Percentiles rank a stretch among this genome's conserved stretches.
Evolutionary conservation across 2,329 filamentous ascomycete genomes (phyloP).

Genomic region (Bipolaris oryzae): DNA sequence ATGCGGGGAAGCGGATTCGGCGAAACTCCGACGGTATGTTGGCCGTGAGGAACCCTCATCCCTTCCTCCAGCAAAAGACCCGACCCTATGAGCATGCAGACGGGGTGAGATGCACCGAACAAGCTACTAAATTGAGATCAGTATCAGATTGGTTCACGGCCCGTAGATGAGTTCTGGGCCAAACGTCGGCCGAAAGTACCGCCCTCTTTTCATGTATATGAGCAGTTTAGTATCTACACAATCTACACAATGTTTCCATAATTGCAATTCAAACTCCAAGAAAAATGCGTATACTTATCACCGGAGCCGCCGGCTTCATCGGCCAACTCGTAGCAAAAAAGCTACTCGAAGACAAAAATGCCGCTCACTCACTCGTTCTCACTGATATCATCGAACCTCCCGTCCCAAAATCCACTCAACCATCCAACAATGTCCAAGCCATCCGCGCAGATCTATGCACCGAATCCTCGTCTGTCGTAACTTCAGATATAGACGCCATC

Average conservation of each 20-base stretch:
- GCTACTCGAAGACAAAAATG: slow-evolving; percentile 56
- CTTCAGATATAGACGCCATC: slow-evolving; percentile 19
- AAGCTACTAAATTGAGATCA: not conserved
- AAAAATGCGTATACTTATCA: slow-evolving; percentile 59
- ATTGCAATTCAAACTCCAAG: not conserved
- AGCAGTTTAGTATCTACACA: slow-evolving; percentile 3
- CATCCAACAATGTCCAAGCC: slow-evolving; percentile 50
- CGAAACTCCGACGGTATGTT: slow-evolving; percentile 9
- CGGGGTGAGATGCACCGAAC: not conserved
- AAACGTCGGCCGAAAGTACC: slow-evolving; percentile 1
- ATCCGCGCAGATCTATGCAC: slow-evolving; percentile 59
- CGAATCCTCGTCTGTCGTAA: slow-evolving; percentile 14
- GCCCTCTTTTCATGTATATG: slow-evolving; percentile 4
- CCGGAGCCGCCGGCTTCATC: slow-evolving; percentile 66
- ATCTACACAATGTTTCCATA: not conserved
- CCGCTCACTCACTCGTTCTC: slow-evolving; percentile 54
- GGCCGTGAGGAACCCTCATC: not conserved
- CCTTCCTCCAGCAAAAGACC: not conserved
- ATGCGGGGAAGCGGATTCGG: slow-evolving; percentile 16
- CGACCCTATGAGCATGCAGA: not conserved
- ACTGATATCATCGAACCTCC: slow-evolving; percentile 62
- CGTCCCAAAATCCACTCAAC: slow-evolving; percentile 52
- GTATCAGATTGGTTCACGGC: not conserved
- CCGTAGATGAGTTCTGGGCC: not conserved
- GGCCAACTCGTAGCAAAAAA: slow-evolving; percentile 62